These are phyloP conservation scores for Vitis rotundifolia DNA, from an alignment of 164 flowering plant genomes.

Conservation along the genomic window DNA sequence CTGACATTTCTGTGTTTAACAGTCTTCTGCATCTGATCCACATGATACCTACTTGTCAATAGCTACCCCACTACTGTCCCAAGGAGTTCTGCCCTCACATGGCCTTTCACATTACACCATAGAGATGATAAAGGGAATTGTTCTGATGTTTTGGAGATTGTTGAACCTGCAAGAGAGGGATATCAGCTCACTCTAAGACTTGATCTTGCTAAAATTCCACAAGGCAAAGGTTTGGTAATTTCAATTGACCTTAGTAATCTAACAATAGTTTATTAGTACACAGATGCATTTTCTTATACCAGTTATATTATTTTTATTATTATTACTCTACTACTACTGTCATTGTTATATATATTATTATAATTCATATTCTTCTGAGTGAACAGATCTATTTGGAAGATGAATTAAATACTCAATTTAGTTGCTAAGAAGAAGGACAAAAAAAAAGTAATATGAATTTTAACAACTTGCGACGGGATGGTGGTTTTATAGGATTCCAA, in stretches of 20 bases:
- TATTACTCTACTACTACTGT: too few relatives aligned
- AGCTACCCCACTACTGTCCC: slow-evolving; percentile 57
- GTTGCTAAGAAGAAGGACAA: too few relatives aligned
- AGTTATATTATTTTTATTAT: too few relatives aligned
- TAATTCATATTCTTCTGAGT: too few relatives aligned
- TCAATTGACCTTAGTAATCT: neutral
- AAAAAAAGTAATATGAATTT: too few relatives aligned
- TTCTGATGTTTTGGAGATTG: slow-evolving; percentile 46
- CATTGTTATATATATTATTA: too few relatives aligned
- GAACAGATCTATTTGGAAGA: too few relatives aligned
- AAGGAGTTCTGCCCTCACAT: slow-evolving; percentile 28
- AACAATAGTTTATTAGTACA: too few relatives aligned
- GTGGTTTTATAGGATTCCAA: too few relatives aligned
- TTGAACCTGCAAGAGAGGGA: slow-evolving; percentile 67
- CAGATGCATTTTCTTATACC: too few relatives aligned
- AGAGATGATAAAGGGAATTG: slow-evolving; percentile 42
- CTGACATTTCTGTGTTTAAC: slow-evolving; percentile 10
- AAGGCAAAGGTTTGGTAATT: slow-evolving; percentile 46
- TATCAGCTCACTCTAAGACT: slow-evolving; percentile 71
- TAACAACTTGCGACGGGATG: too few relatives aligned
- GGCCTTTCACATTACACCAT: slow-evolving; percentile 39
- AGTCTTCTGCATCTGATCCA: slow-evolving; percentile 68
- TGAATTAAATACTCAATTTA: too few relatives aligned
- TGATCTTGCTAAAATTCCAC: slow-evolving; percentile 53
- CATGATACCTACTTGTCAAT: slow-evolving; percentile 57